Evolutionary conservation across 306 rosid species (phyloP).

Genomic region (Lotus japonicus): DNA sequence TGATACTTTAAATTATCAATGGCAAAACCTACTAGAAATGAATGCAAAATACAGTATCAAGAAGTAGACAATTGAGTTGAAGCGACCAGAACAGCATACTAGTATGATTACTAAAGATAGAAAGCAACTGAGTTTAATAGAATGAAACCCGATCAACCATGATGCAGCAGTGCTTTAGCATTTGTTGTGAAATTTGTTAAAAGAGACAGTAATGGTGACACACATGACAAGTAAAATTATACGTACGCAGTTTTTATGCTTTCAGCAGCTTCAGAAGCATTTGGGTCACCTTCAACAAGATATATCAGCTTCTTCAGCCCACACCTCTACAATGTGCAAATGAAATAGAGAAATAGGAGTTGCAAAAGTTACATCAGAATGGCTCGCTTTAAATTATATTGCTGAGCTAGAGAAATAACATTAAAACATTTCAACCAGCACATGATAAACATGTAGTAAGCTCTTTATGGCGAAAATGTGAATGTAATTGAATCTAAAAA

Average conservation of each 20-base stretch:
- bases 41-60: background rate
- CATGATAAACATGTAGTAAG: background rate
- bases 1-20: background rate
- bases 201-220: background rate
- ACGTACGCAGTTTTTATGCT: slow-evolving; percentile 97
- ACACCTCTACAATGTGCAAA: slow-evolving; percentile 61
- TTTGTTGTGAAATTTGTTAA: background rate
- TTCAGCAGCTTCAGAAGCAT: slow-evolving; percentile 88
- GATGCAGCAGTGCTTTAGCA: background rate
- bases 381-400: background rate
- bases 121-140: background rate
- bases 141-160: background rate
- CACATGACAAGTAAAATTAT: background rate
- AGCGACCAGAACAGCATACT: background rate
- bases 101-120: background rate
- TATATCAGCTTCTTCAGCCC: slow-evolving; percentile 89
- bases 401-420: background rate
- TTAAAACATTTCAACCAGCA: background rate
- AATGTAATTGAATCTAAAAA: background rate
- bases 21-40: background rate
- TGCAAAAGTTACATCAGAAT: slow-evolving; percentile 18
- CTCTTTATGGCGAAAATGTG: background rate
- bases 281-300: slow-evolving; percentile 96
- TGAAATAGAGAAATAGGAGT: background rate
- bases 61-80: background rate